A percentile compares a stretch with the other conserved stretches of the same genome.
Evolutionary conservation across 805 yeast genomes (phyloP).

Genomic region (Starmerella ratchasimensis): DNA sequence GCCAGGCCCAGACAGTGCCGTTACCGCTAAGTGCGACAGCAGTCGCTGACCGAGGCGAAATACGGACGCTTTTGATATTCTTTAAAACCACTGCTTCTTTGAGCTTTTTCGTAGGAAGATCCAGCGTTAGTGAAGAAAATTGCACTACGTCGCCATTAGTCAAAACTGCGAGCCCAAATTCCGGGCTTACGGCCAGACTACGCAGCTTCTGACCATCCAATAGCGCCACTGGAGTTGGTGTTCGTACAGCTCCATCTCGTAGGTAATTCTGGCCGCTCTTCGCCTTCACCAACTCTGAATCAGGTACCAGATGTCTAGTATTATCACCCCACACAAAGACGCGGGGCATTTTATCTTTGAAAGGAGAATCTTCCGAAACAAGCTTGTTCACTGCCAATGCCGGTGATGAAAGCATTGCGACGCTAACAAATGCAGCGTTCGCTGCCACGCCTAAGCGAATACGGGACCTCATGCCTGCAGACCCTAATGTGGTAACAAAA

Average conservation of each 20-base stretch:
- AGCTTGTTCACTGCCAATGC: too few species aligned
- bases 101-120: slow-evolving; percentile 19
- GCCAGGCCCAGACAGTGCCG: slow-evolving; percentile 28
- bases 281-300: slow-evolving; percentile 15
- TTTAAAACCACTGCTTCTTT: slow-evolving; percentile 31
- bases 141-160: slow-evolving; percentile 59
- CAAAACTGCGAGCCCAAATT: slow-evolving; percentile 42
- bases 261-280: too few species aligned
- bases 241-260: too few species aligned
- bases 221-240: slow-evolving; percentile 46
- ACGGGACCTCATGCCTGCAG: too few species aligned
- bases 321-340: slow-evolving; percentile 54
- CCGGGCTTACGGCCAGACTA: slow-evolving; percentile 41
- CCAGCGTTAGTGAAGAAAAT: slow-evolving; percentile 31
- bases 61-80: slow-evolving; percentile 27
- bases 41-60: slow-evolving; percentile 6
- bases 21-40: slow-evolving; percentile 25
- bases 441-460: too few species aligned
- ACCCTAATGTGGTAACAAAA: too few species aligned
- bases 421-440: too few species aligned
- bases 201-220: slow-evolving; percentile 50
- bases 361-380: too few species aligned
- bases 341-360: slow-evolving; percentile 26
- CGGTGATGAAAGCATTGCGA: too few species aligned
- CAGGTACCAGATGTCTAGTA: slow-evolving; percentile 27